These are phyloP conservation scores for Capronia americana DNA, from an alignment of 2,329 filamentous ascomycete genomes.

Conservation along the genomic window DNA sequence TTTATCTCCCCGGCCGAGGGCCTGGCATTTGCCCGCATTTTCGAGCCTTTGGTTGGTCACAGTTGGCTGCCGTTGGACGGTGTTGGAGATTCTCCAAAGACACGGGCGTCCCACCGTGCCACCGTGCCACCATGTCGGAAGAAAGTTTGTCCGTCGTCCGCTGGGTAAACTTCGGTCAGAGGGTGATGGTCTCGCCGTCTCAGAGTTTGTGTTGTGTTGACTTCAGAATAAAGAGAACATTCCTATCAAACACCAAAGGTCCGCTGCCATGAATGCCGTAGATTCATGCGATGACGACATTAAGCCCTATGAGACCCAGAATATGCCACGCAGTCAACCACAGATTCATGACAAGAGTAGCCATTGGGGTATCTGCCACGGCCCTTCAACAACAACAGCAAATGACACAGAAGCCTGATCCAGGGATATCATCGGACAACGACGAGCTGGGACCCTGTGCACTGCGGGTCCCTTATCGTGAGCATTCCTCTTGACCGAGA, in stretches of 20 bases:
- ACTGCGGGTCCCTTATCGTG: not conserved
- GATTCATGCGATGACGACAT: not conserved
- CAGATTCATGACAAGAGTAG: not conserved
- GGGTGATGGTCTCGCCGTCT: not conserved
- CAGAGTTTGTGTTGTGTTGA: not conserved
- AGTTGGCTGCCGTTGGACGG: not conserved
- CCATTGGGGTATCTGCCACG: not conserved
- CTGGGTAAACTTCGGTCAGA: not conserved
- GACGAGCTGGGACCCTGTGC: not conserved
- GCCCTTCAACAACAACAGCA: not conserved
- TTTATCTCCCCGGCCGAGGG: constrained; percentile 2
- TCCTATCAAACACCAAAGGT: not conserved
- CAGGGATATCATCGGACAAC: not conserved
- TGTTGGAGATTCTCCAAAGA: not conserved
- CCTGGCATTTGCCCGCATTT: constrained; percentile 7
- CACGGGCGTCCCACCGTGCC: too few species aligned
- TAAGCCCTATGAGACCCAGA: not conserved
- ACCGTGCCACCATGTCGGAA: not conserved
- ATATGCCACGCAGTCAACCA: not conserved
- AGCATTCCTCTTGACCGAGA: not conserved
- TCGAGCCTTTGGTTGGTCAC: constrained; percentile 11
- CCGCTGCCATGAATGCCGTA: not conserved
- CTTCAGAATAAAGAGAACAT: not conserved
- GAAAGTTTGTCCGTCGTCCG: not conserved
- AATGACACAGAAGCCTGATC: not conserved